Base-by-base conservation (phyloP, 257 asterid species). In the Eucommia ulmoides region DNA sequence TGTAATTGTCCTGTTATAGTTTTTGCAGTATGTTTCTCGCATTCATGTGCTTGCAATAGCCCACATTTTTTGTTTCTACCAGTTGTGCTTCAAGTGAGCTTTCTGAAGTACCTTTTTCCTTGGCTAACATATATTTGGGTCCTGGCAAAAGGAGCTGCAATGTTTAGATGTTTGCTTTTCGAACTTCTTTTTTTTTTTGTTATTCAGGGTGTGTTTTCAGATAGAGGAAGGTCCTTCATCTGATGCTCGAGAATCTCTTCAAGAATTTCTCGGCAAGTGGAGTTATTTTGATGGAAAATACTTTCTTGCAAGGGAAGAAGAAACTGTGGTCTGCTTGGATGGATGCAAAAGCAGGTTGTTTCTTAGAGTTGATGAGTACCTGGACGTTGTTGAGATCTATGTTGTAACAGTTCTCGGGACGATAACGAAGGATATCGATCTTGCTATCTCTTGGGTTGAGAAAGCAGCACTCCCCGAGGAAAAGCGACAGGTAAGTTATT, bases 371-470 rank as follows among this genome's bases (percentile, higher is more conserved):
- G 82, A 79, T 16, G 24, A 73, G 64, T 89, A 85, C 68, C 51
- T 78, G 47, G 78, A 73, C 68, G 74, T 83, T 54, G 82, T 81
- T 64, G 96, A 89, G 73, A 81, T 89, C 59, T 89, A 80, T 65
- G 78, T 71, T 56, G 56, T 82, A 47, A 72, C 76, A 45, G 71
- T 75, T 69, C 85, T 83, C 44, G 79, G 69, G 53, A 65, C 45
- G 49, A 50, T 73, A 54, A 51, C 52, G 26, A 72, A 67, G 46
- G 76, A 83, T 59, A 63, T 55, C 2, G 80, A 81, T 74, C 69
- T 53, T 65, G 93, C 98, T 41, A 67, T 83, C 49, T 75, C 80
- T 35, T 85, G 96, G 98, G 78, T 81, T 51, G 94, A 83, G 66
- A 79, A 81, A 53, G 78, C 86, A 35, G 29, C 62, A 68, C 51